phyloP scores from a whole-genome alignment of 129 eudicot species.

The Calendula officinalis region DNA sequence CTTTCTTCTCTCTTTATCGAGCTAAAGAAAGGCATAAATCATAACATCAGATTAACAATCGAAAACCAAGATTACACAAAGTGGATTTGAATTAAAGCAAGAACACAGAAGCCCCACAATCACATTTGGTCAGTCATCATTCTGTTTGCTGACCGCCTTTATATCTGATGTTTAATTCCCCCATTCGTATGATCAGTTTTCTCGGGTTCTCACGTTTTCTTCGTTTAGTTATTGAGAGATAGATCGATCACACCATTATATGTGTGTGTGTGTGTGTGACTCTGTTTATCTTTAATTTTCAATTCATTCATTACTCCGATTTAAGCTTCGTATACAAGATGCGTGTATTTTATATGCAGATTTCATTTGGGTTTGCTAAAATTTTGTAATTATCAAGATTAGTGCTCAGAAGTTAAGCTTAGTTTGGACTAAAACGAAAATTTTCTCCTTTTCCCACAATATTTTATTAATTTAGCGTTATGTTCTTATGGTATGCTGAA shows the following conservation, averaged over 20 bases:
- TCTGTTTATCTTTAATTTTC: neutral
- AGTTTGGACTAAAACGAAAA: neutral
- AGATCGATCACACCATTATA: slow-evolving; percentile 31
- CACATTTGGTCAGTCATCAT: slow-evolving; percentile 34
- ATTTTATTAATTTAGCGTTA: no score
- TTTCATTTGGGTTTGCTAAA: slow-evolving; percentile 22
- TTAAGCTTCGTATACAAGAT: neutral
- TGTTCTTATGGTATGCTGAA: neutral
- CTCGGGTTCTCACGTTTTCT: neutral
- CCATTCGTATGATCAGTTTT: neutral
- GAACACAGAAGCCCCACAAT: slow-evolving; percentile 4
- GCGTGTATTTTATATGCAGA: slow-evolving; percentile 11
- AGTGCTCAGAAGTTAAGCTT: slow-evolving; percentile 16
- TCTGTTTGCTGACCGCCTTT: slow-evolving; percentile 16
- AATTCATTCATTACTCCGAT: slow-evolving; percentile 6
- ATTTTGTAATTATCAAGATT: slow-evolving; percentile 1
- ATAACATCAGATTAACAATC: neutral
- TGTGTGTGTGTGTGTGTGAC: neutral
- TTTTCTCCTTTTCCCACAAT: neutral
- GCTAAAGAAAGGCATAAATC: slow-evolving; percentile 30
- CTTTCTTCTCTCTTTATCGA: slow-evolving; percentile 28
- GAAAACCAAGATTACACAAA: neutral
- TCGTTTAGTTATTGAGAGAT: neutral
- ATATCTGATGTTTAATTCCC: slow-evolving; percentile 16
- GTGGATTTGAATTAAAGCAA: slow-evolving; percentile 9